phyloP scores from a whole-genome alignment of 2,329 filamentous ascomycete genomes.

The Ascochyta pisi region DNA sequence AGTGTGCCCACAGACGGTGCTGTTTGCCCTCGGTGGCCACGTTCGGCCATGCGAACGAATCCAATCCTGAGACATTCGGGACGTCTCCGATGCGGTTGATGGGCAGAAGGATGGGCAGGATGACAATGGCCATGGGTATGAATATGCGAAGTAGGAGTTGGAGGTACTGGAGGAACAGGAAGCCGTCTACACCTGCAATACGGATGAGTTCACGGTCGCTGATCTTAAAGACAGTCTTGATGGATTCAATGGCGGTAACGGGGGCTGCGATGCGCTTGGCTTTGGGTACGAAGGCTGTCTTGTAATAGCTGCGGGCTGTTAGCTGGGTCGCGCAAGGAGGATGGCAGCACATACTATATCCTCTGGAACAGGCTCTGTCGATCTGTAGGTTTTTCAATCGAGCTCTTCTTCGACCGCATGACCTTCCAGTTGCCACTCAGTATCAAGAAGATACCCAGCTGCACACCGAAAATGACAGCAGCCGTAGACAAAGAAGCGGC shows the following conservation, averaged over 20 bases:
- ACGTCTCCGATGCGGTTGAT: constrained; percentile 78
- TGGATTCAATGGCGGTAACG: constrained; percentile 45
- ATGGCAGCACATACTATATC: constrained; percentile 41
- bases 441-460: constrained; percentile 44
- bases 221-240: constrained; percentile 65
- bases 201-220: constrained; percentile 86
- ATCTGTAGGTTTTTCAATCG: constrained; percentile 28
- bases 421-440: constrained; percentile 50
- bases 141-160: constrained; percentile 90
- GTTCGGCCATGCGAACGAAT: constrained; percentile 88
- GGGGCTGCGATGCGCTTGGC: constrained; percentile 45
- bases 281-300: constrained; percentile 47
- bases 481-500: constrained; percentile 46
- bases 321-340: constrained; percentile 2
- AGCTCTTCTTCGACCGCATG: constrained; percentile 29
- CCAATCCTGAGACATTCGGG: constrained; percentile 62
- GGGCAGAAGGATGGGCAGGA: constrained; percentile 85
- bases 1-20: constrained; percentile 80
- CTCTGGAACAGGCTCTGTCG: constrained; percentile 47
- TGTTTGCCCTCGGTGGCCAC: constrained; percentile 68
- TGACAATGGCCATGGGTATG: constrained; percentile 76
- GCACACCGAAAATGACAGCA: constrained; percentile 46
- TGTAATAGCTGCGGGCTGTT: constrained; percentile 45
- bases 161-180: constrained; percentile 94
- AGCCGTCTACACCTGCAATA: constrained; percentile 94